phyloP scores from a whole-genome alignment of 1,139 yeast species.

The Meyerozyma guilliermondii region DNA sequence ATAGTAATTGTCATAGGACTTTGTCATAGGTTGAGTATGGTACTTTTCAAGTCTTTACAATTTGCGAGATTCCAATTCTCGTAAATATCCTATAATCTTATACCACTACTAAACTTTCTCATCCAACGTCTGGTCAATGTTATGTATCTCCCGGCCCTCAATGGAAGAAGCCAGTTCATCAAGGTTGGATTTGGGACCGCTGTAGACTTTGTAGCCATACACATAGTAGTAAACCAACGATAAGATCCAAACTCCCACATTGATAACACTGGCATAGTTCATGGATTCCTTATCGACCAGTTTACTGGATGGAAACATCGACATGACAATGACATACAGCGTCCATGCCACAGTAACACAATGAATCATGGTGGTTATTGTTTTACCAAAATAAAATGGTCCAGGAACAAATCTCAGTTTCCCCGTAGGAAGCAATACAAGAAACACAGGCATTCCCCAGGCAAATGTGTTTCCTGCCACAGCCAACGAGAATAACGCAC shows the following conservation, averaged over 20 bases:
- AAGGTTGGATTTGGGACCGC: constrained; percentile 36
- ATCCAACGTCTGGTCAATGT: constrained; percentile 6
- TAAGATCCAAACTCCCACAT: constrained; percentile 31
- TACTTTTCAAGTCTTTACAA: too few species aligned
- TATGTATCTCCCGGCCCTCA: constrained; percentile 6
- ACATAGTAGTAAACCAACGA: constrained; percentile 23
- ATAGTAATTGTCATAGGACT: too few species aligned
- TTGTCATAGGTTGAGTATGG: too few species aligned
- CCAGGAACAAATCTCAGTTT: constrained; percentile 18
- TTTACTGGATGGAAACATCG: constrained; percentile 35
- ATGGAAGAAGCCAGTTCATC: constrained; percentile 9
- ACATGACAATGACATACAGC: constrained; percentile 27
- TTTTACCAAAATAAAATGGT: constrained; percentile 27
- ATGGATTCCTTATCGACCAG: constrained; percentile 24
- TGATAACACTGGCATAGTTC: constrained; percentile 34
- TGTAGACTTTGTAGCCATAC: constrained; percentile 24
- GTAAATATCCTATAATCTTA: too few species aligned
- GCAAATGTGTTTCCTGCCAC: constrained; percentile 40
- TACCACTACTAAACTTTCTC: not conserved
- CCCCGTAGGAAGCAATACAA: constrained; percentile 32
- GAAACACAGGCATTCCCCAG: constrained; percentile 31
- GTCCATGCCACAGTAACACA: constrained; percentile 22
- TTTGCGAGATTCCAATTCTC: too few species aligned
- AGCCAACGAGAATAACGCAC: constrained; percentile 47
- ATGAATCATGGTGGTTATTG: constrained; percentile 15